Conservation (phyloP, 108 stramenopile genomes). For the Nitzschia palea region DNA sequence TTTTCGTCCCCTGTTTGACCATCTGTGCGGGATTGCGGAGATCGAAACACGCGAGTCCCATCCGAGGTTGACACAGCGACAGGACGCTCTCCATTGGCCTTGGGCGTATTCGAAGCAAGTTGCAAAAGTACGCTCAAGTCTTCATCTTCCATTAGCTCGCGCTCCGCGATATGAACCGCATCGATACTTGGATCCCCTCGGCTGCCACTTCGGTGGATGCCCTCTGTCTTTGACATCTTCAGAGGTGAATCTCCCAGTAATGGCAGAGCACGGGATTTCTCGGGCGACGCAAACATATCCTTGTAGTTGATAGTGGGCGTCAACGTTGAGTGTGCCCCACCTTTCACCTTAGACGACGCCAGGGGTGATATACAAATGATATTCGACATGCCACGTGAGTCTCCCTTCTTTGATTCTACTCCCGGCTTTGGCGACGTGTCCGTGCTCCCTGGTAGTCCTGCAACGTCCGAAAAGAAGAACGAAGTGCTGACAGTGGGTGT, state of each 20-base stretch:
- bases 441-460: constrained; percentile 39
- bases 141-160: constrained; percentile 80
- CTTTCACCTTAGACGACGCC: constrained; percentile 49
- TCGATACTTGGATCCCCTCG: constrained; percentile 51
- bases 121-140: constrained; percentile 83
- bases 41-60: constrained; percentile 37
- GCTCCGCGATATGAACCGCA: constrained; percentile 69
- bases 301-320: constrained; percentile 73
- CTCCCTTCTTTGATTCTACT: constrained; percentile 10
- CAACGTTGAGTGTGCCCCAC: constrained; percentile 5
- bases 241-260: constrained; percentile 36
- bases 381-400: constrained; percentile 30
- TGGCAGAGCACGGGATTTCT: constrained; percentile 31
- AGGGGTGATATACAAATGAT: constrained; percentile 88
- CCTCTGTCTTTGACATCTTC: constrained; percentile 23
- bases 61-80: constrained; percentile 18
- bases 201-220: constrained; percentile 12
- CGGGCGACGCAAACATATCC: constrained; percentile 74
- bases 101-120: constrained; percentile 69
- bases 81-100: constrained; percentile 5
- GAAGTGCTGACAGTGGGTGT: constrained; percentile 61
- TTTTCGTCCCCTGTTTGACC: constrained; percentile 26
- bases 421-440: constrained; percentile 37
- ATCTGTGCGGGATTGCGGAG: constrained; percentile 24
- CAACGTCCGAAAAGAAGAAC: constrained; percentile 69